phyloP scores from a whole-genome alignment of 352 stramenopile genomes.

The Thraustotheca clavata region DNA sequence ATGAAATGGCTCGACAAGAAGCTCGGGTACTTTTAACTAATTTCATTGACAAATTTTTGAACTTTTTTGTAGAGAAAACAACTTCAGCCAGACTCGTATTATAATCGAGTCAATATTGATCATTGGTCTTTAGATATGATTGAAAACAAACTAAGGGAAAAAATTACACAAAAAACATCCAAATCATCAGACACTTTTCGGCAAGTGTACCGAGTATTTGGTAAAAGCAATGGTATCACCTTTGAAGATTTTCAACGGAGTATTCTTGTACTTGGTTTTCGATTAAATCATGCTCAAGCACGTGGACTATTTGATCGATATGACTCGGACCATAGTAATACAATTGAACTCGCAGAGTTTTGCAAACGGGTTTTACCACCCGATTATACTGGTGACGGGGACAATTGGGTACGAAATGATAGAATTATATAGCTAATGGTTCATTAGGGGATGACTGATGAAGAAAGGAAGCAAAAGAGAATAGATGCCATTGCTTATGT shows the following conservation, averaged over 20 bases:
- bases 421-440: background rate
- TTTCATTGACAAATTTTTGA: background rate
- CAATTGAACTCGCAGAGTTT: constrained; percentile 79
- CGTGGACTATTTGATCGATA: constrained; percentile 60
- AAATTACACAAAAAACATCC: constrained; percentile 67
- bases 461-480: constrained; percentile 6
- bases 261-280: constrained; percentile 59
- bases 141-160: constrained; percentile 68
- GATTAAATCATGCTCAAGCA: constrained; percentile 52
- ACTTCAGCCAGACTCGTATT: constrained; percentile 41
- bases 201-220: constrained; percentile 75
- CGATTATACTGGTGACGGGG: constrained; percentile 69
- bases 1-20: constrained; percentile 57
- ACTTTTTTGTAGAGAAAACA: constrained; percentile 14
- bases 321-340: constrained; percentile 62
- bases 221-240: constrained; percentile 61
- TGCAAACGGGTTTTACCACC: constrained; percentile 63
- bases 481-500: constrained; percentile 11
- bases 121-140: constrained; percentile 72
- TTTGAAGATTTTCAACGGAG: constrained; percentile 66
- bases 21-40: constrained; percentile 21
- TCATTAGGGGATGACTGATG: constrained; percentile 4
- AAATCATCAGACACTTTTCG: constrained; percentile 73
- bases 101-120: constrained; percentile 71
- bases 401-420: constrained; percentile 37